Percentiles rank a stretch among this genome's conserved stretches.
Conservation (phyloP, 768 basidiomycete genomes). For the Suillus weaverae region DNA sequence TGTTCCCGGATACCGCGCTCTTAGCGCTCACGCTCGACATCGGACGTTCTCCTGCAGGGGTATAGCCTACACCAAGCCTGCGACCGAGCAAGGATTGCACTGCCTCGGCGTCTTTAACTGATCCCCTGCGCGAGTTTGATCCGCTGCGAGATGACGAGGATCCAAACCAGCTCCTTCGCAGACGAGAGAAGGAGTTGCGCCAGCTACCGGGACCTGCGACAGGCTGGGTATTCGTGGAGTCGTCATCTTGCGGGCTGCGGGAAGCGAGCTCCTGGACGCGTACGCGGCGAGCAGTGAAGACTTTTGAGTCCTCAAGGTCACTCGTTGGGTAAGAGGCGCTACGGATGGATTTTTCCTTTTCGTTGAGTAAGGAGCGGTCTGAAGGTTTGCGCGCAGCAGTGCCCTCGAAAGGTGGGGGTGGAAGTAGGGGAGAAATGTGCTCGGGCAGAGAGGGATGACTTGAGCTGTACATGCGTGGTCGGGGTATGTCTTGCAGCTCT, state of each 20-base stretch:
- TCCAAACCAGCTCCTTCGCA: slow-evolving; percentile 63
- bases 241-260: slow-evolving; percentile 25
- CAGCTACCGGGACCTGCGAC: slow-evolving; percentile 32
- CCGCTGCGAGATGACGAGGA: slow-evolving; percentile 31
- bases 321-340: slow-evolving; percentile 34
- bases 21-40: slow-evolving; percentile 55
- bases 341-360: slow-evolving; percentile 35
- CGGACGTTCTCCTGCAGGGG: slow-evolving; percentile 48
- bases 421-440: slow-evolving; percentile 36
- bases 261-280: slow-evolving; percentile 35
- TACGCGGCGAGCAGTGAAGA: slow-evolving; percentile 41
- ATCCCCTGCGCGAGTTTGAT: slow-evolving; percentile 25
- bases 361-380: slow-evolving; percentile 23
- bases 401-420: slow-evolving; percentile 39
- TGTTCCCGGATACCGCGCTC: slow-evolving; percentile 54
- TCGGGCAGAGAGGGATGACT: slow-evolving; percentile 28
- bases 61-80: slow-evolving; percentile 38
- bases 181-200: slow-evolving; percentile 42
- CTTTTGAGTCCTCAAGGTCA: slow-evolving; percentile 32
- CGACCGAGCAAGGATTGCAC: slow-evolving; percentile 39
- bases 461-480: slow-evolving; percentile 30
- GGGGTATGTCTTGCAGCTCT: slow-evolving; percentile 18
- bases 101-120: slow-evolving; percentile 49
- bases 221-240: slow-evolving; percentile 13
- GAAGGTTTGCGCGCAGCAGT: slow-evolving; percentile 27